These are phyloP conservation scores for Rhizopogon rudus DNA, from an alignment of 768 basidiomycete species.

Conservation along the genomic window DNA sequence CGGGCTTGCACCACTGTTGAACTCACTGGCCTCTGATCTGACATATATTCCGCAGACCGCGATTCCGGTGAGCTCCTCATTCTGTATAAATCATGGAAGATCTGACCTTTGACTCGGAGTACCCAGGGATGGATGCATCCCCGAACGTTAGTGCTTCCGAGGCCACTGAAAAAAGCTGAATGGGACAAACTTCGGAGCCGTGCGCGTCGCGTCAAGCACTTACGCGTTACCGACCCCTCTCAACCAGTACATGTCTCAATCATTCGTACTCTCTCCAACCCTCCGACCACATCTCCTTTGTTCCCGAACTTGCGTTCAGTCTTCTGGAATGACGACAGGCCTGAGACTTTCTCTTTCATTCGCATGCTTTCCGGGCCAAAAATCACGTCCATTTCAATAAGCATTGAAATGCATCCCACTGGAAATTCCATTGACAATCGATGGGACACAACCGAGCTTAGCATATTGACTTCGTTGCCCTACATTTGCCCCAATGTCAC, in stretches of 20 bases:
- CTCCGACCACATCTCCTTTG: not conserved
- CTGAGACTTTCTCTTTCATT: conserved; percentile 3
- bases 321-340: not conserved
- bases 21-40: not conserved
- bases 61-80: not conserved
- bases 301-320: conserved; percentile 1
- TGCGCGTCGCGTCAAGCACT: not conserved
- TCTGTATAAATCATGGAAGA: not conserved
- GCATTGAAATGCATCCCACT: not conserved
- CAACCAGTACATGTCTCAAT: not conserved
- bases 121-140: not conserved
- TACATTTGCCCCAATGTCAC: not conserved
- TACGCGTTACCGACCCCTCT: not conserved
- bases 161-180: not conserved
- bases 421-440: no score
- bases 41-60: no score
- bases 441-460: not conserved
- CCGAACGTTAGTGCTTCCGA: not conserved
- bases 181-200: not conserved
- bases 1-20: conserved; percentile 2
- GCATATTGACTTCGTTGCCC: conserved; percentile 2
- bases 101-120: not conserved
- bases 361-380: conserved; percentile 1
- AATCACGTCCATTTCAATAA: not conserved
- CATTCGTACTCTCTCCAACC: not conserved